Base-by-base conservation (phyloP, 2,329 filamentous ascomycete genomes). In the Trichoderma sp. region DNA sequence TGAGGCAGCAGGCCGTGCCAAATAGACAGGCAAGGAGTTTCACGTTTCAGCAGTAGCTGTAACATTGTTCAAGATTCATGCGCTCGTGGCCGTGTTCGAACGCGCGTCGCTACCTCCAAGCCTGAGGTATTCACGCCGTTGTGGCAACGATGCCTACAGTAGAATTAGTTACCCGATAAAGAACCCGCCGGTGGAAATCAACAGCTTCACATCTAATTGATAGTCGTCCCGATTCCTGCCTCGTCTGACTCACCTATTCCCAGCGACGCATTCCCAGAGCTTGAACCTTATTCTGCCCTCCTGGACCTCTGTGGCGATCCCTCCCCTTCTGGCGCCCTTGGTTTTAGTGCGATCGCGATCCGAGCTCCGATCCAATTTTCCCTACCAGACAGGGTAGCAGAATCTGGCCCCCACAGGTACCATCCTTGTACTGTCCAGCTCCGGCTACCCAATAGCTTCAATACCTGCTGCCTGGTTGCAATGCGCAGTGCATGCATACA, bases 311-410 rank as follows among this genome's bases (percentile, higher is more conserved):
- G 63, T 66, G 63, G 63, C 63, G 63, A 66, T 66, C 37, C 11
- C 39, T 43, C 16, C 16, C 39, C 39, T 43, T 32, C 8, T 37
- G 1, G 16, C 18, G 56, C 18, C 18, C 61, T 16, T 51, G 51
- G 18, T 39, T 37, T 56, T 66, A 59, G 63, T 34, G 63, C 63
- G 63, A 66, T 66, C 63, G 63, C 39, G 63, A 66, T 66, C 43
- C 54, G 54, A 54, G 51, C 54, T 59, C 54, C 63, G 63, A 66
- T 66, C 54, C 54, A 51, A 59, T 32, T 32, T 13, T 24, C 51
- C 51, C 37, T 60, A 28, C 37, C 49, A 28, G 51, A 16, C 21
- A 28, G 26, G 21, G 51, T 54, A 54, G 11, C 24, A 5, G 13
- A 26, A 13, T 16, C 46, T 26, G 14, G 26, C 21, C 24, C 43